These are phyloP conservation scores for Sequoiadendron giganteum DNA, from an alignment of 75 land plant species.

Conservation along the genomic window DNA sequence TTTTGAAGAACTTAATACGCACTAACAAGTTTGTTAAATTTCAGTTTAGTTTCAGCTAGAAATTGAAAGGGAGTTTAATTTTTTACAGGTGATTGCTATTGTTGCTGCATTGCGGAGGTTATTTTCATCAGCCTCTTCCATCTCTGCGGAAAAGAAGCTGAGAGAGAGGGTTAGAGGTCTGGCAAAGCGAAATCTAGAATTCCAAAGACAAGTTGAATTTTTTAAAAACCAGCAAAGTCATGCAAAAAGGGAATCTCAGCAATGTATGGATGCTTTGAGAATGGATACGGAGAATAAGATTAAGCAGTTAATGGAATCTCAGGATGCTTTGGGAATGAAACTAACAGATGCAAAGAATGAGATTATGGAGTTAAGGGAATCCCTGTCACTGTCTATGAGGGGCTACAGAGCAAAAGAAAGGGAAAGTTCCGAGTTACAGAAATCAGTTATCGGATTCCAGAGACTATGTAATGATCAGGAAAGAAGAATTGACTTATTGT, in stretches of 20 bases:
- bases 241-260: slow-evolving; percentile 21
- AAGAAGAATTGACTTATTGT: slow-evolving; percentile 68
- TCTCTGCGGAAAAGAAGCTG: slow-evolving; percentile 64
- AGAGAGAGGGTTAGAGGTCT: slow-evolving; percentile 72
- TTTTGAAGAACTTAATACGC: neutral
- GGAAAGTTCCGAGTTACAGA: slow-evolving; percentile 66
- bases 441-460: slow-evolving; percentile 48
- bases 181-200: slow-evolving; percentile 78
- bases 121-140: neutral
- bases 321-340: slow-evolving; percentile 21
- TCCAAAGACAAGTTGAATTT: slow-evolving; percentile 75
- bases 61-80: neutral
- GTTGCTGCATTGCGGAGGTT: neutral
- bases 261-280: too few species aligned
- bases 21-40: too few species aligned
- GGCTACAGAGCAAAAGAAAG: slow-evolving; percentile 56
- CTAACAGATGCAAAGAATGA: slow-evolving; percentile 34
- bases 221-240: slow-evolving; percentile 44
- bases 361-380: slow-evolving; percentile 33
- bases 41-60: neutral
- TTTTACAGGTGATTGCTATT: neutral
- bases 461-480: slow-evolving; percentile 79
- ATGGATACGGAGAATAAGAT: too few species aligned
- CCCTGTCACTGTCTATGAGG: slow-evolving; percentile 36
- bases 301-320: too few species aligned